Percentiles rank a stretch among this genome's conserved stretches.
Evolutionary conservation across 2,329 filamentous ascomycete genomes (phyloP).

Genomic region (Trichoderma gracile): DNA sequence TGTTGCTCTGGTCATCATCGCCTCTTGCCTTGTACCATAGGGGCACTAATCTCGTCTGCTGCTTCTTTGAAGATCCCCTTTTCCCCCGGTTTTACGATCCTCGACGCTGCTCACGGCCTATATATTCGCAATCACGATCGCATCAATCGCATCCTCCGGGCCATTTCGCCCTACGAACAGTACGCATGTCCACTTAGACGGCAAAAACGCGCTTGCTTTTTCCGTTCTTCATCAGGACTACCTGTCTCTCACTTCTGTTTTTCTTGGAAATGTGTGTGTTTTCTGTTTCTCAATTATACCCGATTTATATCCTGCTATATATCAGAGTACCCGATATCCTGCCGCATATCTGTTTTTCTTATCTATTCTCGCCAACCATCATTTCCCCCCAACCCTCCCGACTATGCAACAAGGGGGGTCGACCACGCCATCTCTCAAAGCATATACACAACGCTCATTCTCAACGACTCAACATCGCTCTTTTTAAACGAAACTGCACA

Average conservation of each 20-base stretch:
- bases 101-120: background rate
- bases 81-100: background rate
- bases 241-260: too few relatives aligned
- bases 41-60: constrained; percentile 8
- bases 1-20: constrained; percentile 37
- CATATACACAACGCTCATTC: background rate
- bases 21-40: constrained; percentile 29
- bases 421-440: background rate
- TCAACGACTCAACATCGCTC: too few relatives aligned
- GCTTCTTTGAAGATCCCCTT: background rate
- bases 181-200: constrained; percentile 10
- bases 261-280: too few relatives aligned
- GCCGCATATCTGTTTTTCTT: background rate
- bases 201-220: background rate
- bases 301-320: constrained; percentile 19
- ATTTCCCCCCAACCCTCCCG: too few relatives aligned
- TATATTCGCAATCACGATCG: background rate
- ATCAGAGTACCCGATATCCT: constrained; percentile 13
- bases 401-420: background rate
- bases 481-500: too few relatives aligned
- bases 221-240: background rate
- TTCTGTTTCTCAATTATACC: constrained; percentile 19
- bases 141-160: background rate
- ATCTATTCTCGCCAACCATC: background rate
- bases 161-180: background rate